phyloP scores from a whole-genome alignment of 2,329 filamentous ascomycete genomes.

The Penicillium aurantiogriseum region DNA sequence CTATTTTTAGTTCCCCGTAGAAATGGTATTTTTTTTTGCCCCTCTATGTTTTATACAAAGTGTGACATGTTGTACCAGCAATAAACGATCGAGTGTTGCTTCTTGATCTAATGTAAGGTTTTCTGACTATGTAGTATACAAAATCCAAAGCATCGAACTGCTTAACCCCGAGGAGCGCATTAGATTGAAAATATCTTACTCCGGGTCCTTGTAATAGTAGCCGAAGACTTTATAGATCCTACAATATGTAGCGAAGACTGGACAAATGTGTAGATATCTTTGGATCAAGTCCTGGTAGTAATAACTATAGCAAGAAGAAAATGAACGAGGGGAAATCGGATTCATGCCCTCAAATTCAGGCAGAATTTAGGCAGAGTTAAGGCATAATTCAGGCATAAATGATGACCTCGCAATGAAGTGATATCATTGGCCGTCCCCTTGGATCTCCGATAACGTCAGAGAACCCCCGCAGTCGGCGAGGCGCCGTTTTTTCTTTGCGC shows the following conservation, averaged over 20 bases:
- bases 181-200: background rate
- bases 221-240: background rate
- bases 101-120: no score
- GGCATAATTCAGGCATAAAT: background rate
- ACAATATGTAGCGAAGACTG: background rate
- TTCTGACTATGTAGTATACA: no score
- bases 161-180: no score
- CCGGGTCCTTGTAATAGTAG: background rate
- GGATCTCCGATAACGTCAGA: constrained; percentile 1
- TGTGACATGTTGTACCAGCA: no score
- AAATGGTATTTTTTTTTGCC: background rate
- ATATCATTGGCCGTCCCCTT: constrained; percentile 1
- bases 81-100: no score
- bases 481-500: background rate
- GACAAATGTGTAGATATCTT: background rate
- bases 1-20: background rate
- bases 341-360: background rate
- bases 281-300: no score
- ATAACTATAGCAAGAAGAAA: background rate
- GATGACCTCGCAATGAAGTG: background rate
- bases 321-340: background rate
- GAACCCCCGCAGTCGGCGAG: constrained; percentile 4
- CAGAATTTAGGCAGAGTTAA: background rate
- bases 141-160: no score
- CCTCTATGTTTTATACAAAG: no score